A percentile compares a stretch with the other conserved stretches of the same genome.
Conservation (phyloP, 495 filamentous ascomycete species). For the Cenococcum geophilum region DNA sequence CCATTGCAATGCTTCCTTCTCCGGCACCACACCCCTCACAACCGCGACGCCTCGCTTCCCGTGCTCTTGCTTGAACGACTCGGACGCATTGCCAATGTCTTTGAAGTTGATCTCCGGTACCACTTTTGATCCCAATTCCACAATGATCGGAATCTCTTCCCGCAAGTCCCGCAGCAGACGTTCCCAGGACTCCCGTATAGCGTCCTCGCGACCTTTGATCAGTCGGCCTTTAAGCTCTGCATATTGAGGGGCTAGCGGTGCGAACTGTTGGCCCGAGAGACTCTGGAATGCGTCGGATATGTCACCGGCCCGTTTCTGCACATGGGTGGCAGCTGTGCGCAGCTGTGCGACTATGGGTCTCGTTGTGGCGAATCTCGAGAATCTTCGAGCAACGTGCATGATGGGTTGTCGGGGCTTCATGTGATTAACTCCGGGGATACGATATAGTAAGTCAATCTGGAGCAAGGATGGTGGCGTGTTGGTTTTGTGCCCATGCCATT, state of each 20-base stretch:
- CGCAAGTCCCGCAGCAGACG: slow-evolving; percentile 55
- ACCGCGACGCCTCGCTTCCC: slow-evolving; percentile 39
- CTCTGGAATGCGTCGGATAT: slow-evolving; percentile 82
- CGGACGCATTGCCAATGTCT: slow-evolving; percentile 31
- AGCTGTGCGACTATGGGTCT: slow-evolving; percentile 6
- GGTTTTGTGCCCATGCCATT: background rate
- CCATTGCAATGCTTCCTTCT: slow-evolving; percentile 36
- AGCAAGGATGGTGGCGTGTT: background rate
- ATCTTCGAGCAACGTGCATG: slow-evolving; percentile 17
- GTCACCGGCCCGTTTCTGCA: slow-evolving; percentile 51
- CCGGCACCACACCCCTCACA: slow-evolving; percentile 36
- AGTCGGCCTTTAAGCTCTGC: slow-evolving; percentile 65
- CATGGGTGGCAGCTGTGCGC: slow-evolving; percentile 28
- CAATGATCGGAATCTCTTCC: slow-evolving; percentile 49
- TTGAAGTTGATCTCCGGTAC: slow-evolving; percentile 39
- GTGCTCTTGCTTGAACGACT: slow-evolving; percentile 31
- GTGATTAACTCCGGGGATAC: background rate
- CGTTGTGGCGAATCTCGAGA: slow-evolving; percentile 9
- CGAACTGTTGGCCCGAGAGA: slow-evolving; percentile 57
- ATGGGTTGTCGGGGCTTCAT: background rate
- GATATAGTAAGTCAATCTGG: background rate
- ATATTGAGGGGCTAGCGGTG: slow-evolving; percentile 66
- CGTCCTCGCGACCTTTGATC: slow-evolving; percentile 56
- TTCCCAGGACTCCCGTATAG: slow-evolving; percentile 60
- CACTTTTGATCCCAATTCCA: slow-evolving; percentile 38